Conservation (phyloP, 2,329 filamentous ascomycete species). For the Lasiodiplodia theobromae region DNA sequence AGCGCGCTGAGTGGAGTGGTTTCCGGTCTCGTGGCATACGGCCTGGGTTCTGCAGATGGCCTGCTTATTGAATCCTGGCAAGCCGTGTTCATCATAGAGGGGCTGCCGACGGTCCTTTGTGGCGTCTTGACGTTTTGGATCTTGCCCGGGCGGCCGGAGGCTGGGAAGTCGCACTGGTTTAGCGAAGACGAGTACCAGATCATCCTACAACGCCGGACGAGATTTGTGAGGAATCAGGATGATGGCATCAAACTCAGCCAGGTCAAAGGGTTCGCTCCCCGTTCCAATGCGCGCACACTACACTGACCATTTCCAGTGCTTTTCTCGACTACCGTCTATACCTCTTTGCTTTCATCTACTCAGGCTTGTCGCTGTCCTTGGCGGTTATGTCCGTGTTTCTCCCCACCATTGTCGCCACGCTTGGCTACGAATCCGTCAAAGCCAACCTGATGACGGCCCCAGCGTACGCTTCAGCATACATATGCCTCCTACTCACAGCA, state of each 20-base stretch:
- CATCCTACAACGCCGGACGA: not conserved
- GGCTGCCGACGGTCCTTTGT: not conserved
- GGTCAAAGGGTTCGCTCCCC: not conserved
- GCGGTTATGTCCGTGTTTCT: not conserved
- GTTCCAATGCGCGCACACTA: not conserved
- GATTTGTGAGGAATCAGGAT: not conserved
- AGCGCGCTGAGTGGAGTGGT: not conserved
- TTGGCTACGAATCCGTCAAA: not conserved
- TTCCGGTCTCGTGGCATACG: not conserved
- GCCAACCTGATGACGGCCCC: constrained; percentile 6
- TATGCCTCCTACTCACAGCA: not conserved
- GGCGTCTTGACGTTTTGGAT: not conserved
- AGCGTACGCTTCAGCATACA: not conserved
- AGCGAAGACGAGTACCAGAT: not conserved
- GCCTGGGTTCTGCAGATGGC: not conserved
- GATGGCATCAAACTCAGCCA: not conserved
- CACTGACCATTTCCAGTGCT: not conserved
- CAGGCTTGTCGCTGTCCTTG: not conserved
- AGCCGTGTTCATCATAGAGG: not conserved
- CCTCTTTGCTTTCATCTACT: not conserved
- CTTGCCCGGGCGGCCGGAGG: not conserved
- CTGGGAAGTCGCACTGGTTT: not conserved
- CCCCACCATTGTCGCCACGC: not conserved
- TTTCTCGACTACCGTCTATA: not conserved
- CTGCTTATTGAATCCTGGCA: not conserved